phyloP scores from a whole-genome alignment of 768 basidiomycete genomes.

The Mycena rebaudengoi region DNA sequence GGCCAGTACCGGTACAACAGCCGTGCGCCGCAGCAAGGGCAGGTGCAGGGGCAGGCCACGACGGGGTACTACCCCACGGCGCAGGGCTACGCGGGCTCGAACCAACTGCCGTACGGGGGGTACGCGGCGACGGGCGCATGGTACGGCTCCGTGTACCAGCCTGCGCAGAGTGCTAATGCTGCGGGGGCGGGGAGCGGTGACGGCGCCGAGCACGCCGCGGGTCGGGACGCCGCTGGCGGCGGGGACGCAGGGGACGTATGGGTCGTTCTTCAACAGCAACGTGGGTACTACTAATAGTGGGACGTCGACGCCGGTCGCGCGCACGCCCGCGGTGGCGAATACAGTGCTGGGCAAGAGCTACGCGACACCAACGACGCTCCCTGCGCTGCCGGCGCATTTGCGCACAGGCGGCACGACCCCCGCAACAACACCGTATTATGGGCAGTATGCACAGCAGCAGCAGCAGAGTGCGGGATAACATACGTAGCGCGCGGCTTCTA shows the following conservation, averaged over 20 bases:
- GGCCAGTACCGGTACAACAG: conserved; percentile 12
- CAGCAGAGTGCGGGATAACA: too few species aligned
- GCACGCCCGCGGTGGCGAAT: conserved; percentile 61
- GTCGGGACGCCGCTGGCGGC: too few species aligned
- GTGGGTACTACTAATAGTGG: too few species aligned
- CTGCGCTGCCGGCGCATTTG: conserved; percentile 40
- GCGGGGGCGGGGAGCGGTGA: too few species aligned
- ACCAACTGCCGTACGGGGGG: conserved; percentile 19
- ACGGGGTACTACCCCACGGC: background rate
- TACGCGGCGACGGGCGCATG: too few species aligned
- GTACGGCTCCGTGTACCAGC: too few species aligned
- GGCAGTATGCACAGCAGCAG: too few species aligned
- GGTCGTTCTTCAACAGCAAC: conserved; percentile 55
- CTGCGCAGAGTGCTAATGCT: too few species aligned
- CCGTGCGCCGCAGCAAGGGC: background rate
- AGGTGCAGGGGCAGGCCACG: background rate
- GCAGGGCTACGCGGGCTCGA: conserved; percentile 3
- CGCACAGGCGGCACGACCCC: conserved; percentile 32
- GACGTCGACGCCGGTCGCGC: conserved; percentile 36
- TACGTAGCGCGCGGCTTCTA: too few species aligned
- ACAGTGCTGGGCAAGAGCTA: conserved; percentile 46
- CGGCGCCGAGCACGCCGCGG: too few species aligned
- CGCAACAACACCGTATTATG: too few species aligned
- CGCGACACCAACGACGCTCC: conserved; percentile 12
- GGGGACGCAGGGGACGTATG: conserved; percentile 41